Percentiles rank a stretch among this genome's conserved stretches.
Evolutionary conservation across 805 yeast species (phyloP).

Genomic region (Grigorovia jiainica): DNA sequence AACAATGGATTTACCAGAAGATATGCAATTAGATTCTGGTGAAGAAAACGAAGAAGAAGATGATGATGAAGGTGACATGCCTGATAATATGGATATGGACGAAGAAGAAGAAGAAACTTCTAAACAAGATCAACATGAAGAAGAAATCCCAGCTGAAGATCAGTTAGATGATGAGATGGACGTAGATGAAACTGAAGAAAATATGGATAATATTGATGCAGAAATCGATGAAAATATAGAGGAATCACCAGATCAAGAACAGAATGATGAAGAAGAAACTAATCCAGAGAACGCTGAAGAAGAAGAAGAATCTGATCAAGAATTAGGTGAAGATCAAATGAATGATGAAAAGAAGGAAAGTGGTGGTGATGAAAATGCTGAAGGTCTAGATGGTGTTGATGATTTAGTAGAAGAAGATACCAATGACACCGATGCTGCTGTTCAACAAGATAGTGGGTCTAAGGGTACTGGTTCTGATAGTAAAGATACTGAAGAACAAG

Average conservation of each 20-base stretch:
- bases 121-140: constrained; percentile 53
- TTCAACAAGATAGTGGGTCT: constrained; percentile 51
- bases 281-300: constrained; percentile 45
- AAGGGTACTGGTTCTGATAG: constrained; percentile 55
- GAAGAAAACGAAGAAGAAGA: constrained; percentile 47
- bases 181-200: constrained; percentile 25
- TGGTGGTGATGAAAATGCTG: constrained; percentile 37
- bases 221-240: constrained; percentile 26
- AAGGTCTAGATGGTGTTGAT: constrained; percentile 46
- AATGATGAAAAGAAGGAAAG: constrained; percentile 28
- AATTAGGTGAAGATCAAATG: constrained; percentile 33
- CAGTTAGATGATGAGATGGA: constrained; percentile 31
- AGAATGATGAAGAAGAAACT: constrained; percentile 33
- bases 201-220: constrained; percentile 15
- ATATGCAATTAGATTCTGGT: constrained; percentile 78
- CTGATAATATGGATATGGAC: constrained; percentile 29
- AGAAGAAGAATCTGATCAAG: constrained; percentile 24
- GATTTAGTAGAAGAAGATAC: constrained; percentile 38
- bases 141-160: constrained; percentile 26
- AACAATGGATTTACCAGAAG: constrained; percentile 84
- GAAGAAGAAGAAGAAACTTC: constrained; percentile 31
- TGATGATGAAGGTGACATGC: constrained; percentile 32
- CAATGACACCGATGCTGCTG: constrained; percentile 48
- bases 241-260: constrained; percentile 26
- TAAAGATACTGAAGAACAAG: constrained; percentile 43